phyloP scores from a whole-genome alignment of 352 stramenopile species.

The Phytopythium ostracodes region DNA sequence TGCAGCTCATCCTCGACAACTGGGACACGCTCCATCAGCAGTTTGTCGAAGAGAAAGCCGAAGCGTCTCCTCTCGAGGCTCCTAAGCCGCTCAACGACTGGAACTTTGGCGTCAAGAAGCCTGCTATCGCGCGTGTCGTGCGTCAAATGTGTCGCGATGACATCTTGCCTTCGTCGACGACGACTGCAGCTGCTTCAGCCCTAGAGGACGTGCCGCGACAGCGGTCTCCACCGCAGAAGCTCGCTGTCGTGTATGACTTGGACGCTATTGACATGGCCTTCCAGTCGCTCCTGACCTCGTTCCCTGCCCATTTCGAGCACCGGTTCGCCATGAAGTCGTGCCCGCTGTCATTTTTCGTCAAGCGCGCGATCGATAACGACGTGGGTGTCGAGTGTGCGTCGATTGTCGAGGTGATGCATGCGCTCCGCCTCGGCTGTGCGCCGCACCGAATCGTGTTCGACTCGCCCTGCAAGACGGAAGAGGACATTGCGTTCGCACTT shows the following conservation, averaged over 20 bases:
- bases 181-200: not conserved
- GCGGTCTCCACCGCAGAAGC: slow-evolving; percentile 28
- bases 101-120: slow-evolving; percentile 74
- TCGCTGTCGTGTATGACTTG: slow-evolving; percentile 82
- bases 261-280: slow-evolving; percentile 86
- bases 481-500: slow-evolving; percentile 86
- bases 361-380: slow-evolving; percentile 69
- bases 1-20: slow-evolving; percentile 60
- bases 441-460: slow-evolving; percentile 89
- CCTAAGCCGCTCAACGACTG: slow-evolving; percentile 61
- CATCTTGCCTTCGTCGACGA: slow-evolving; percentile 21
- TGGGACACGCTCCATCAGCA: slow-evolving; percentile 60
- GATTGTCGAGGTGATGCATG: slow-evolving; percentile 79
- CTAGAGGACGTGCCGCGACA: not conserved
- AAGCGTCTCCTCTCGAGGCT: slow-evolving; percentile 28
- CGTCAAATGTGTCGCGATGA: slow-evolving; percentile 47
- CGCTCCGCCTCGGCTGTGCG: slow-evolving; percentile 61
- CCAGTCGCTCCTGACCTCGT: slow-evolving; percentile 69
- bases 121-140: slow-evolving; percentile 55
- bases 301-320: slow-evolving; percentile 85
- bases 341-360: slow-evolving; percentile 85
- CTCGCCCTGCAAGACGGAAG: slow-evolving; percentile 89
- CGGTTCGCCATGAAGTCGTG: slow-evolving; percentile 89
- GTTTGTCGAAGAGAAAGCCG: slow-evolving; percentile 53
- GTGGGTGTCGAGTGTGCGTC: slow-evolving; percentile 82